phyloP scores from a whole-genome alignment of 2,329 filamentous ascomycete species.

The Blastomyces gilchristii region DNA sequence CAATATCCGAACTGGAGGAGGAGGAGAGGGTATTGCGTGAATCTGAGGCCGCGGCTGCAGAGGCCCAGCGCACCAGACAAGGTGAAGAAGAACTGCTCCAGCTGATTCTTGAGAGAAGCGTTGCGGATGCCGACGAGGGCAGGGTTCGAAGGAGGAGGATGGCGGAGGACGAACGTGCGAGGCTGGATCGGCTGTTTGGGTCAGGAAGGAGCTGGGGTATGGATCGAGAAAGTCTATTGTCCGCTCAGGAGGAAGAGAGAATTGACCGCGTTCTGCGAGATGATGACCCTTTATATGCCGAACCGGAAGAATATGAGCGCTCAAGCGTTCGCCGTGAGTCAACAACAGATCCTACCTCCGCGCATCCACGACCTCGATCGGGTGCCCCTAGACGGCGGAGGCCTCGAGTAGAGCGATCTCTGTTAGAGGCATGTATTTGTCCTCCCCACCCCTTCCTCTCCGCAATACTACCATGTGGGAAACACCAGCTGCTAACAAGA shows the following conservation, averaged over 20 bases:
- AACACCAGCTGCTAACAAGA: background rate
- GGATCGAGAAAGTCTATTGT: background rate
- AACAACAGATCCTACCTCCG: background rate
- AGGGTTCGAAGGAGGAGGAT: constrained; percentile 2
- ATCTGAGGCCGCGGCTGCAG: constrained; percentile 10
- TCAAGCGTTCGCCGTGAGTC: background rate
- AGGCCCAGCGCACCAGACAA: background rate
- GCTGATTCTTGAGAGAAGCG: constrained; percentile 8
- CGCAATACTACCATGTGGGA: background rate
- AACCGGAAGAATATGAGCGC: background rate
- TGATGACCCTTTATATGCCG: background rate
- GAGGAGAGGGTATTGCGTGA: constrained; percentile 8
- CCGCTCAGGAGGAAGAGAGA: background rate
- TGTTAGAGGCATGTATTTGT: background rate
- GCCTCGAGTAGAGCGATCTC: background rate
- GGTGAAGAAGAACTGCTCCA: constrained; percentile 6
- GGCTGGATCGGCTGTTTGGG: constrained; percentile 13
- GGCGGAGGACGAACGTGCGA: constrained; percentile 8
- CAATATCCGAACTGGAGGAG: background rate
- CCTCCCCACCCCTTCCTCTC: background rate
- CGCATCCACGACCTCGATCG: background rate
- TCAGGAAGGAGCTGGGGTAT: background rate
- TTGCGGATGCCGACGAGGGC: constrained; percentile 8
- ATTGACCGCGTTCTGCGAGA: background rate
- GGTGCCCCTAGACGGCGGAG: background rate